phyloP scores from a whole-genome alignment of 2,329 filamentous ascomycete species.

The Trichoderma simmonsii region DNA sequence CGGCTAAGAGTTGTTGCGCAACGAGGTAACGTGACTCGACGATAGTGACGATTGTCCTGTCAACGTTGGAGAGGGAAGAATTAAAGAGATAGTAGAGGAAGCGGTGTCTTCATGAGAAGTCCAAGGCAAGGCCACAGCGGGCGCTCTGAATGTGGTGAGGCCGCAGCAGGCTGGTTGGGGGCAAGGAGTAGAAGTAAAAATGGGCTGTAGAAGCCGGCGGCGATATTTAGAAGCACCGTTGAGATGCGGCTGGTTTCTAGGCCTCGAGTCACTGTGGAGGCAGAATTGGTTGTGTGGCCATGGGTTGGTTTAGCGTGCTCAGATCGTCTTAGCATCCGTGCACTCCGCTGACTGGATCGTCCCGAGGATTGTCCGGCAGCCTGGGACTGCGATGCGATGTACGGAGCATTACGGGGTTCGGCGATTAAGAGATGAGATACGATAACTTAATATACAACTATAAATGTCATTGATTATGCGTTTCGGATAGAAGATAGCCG shows the following conservation, averaged over 20 bases:
- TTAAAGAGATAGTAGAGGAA: neutral
- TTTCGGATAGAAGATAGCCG: neutral
- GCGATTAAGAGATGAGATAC: neutral
- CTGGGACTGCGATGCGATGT: neutral
- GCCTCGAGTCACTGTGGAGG: constrained; percentile 24
- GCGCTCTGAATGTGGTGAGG: neutral
- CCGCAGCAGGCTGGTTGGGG: neutral
- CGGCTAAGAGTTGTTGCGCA: constrained; percentile 11
- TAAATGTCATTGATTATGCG: neutral
- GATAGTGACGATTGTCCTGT: neutral
- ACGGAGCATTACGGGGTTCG: neutral
- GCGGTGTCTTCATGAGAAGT: neutral
- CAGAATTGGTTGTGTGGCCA: constrained; percentile 23
- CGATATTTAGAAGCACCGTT: constrained; percentile 10
- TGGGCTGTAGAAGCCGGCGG: constrained; percentile 1
- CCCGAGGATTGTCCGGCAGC: constrained; percentile 9
- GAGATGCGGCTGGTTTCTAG: constrained; percentile 17
- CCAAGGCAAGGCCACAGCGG: constrained; percentile 14
- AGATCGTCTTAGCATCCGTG: neutral
- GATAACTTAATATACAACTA: neutral
- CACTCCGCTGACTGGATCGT: neutral
- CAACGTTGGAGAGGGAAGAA: neutral
- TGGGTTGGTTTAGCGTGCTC: neutral
- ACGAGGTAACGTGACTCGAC: neutral
- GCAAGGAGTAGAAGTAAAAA: constrained; percentile 9